A percentile compares a stretch with the other conserved stretches of the same genome.
These are phyloP conservation scores for Phytopythium cucurbitacearum DNA, from an alignment of 352 stramenopile species.

Conservation along the genomic window DNA sequence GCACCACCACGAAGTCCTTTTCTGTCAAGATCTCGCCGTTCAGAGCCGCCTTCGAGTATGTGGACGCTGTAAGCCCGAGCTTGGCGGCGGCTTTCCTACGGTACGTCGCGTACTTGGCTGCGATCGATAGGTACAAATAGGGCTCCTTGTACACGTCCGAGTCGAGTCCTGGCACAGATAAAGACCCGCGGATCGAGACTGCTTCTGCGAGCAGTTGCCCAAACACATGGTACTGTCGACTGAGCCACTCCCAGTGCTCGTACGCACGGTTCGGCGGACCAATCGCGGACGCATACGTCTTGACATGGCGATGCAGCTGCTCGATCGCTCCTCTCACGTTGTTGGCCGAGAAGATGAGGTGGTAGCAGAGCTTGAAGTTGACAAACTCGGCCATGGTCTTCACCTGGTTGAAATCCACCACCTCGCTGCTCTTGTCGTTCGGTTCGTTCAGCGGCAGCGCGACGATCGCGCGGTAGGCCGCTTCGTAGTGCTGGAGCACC, in stretches of 20 bases:
- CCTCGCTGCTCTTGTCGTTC: constrained; percentile 19
- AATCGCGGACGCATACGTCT: constrained; percentile 49
- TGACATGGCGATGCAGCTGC: constrained; percentile 80
- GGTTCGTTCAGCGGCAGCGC: constrained; percentile 45
- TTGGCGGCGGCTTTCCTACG: constrained; percentile 61
- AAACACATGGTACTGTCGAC: constrained; percentile 86
- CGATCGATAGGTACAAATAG: constrained; percentile 83
- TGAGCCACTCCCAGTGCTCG: constrained; percentile 84
- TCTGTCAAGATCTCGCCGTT: constrained; percentile 25
- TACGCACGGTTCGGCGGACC: constrained; percentile 55
- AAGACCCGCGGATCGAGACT: constrained; percentile 55
- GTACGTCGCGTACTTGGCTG: constrained; percentile 80
- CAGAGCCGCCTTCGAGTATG: constrained; percentile 9
- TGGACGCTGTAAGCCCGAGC: constrained; percentile 36
- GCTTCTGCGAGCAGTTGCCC: constrained; percentile 76
- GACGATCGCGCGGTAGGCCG: constrained; percentile 64
- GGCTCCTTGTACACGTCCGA: constrained; percentile 84
- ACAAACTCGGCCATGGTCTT: constrained; percentile 86
- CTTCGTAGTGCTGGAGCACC: constrained; percentile 82
- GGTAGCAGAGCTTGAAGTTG: constrained; percentile 87
- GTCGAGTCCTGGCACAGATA: constrained; percentile 54
- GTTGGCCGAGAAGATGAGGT: constrained; percentile 82
- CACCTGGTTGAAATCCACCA: constrained; percentile 44
- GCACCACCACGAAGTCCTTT: constrained; percentile 66
- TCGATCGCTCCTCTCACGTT: constrained; percentile 84